A percentile compares a stretch with the other conserved stretches of the same genome.
These are phyloP conservation scores for Geopyxis carbonaria DNA, from an alignment of 495 filamentous ascomycete species.

Conservation along the genomic window DNA sequence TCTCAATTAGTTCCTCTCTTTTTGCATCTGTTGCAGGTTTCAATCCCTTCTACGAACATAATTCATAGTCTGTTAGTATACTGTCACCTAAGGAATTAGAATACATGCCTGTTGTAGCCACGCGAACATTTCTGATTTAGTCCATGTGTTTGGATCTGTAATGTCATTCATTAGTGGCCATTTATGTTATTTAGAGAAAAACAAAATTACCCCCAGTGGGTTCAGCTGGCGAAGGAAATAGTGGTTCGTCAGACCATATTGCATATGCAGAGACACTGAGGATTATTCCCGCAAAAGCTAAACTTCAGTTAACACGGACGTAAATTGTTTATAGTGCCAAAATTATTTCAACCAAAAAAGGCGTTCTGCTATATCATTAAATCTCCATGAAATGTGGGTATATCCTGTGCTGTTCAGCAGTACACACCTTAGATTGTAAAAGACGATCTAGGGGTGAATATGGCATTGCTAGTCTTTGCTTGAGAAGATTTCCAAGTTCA, in stretches of 20 bases:
- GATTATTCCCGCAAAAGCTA: slow-evolving; percentile 66
- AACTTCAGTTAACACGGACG: slow-evolving; percentile 13
- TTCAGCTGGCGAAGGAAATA: slow-evolving; percentile 55
- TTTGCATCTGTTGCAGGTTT: too few relatives aligned
- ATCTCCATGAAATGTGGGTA: background rate
- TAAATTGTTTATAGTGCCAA: slow-evolving; percentile 35
- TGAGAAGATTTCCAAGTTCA: too few relatives aligned
- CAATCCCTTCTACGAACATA: too few relatives aligned
- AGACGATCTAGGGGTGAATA: background rate
- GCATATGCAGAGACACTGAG: slow-evolving; percentile 68
- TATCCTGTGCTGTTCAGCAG: background rate
- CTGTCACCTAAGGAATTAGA: too few relatives aligned
- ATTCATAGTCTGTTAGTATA: too few relatives aligned
- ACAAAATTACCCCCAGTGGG: slow-evolving; percentile 63
- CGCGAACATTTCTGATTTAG: too few relatives aligned
- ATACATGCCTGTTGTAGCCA: too few relatives aligned
- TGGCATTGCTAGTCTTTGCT: background rate
- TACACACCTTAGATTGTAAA: background rate
- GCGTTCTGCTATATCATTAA: background rate
- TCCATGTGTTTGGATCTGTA: too few relatives aligned
- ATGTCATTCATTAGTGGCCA: too few relatives aligned
- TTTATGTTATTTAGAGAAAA: too few relatives aligned
- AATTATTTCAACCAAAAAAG: slow-evolving; percentile 29
- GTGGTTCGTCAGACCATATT: slow-evolving; percentile 57
- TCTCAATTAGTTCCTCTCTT: too few relatives aligned